A percentile compares a stretch with the other conserved stretches of the same genome.
Evolutionary conservation across 768 basidiomycete genomes (phyloP).

Genomic region (Termitomyces eurrhizus): DNA sequence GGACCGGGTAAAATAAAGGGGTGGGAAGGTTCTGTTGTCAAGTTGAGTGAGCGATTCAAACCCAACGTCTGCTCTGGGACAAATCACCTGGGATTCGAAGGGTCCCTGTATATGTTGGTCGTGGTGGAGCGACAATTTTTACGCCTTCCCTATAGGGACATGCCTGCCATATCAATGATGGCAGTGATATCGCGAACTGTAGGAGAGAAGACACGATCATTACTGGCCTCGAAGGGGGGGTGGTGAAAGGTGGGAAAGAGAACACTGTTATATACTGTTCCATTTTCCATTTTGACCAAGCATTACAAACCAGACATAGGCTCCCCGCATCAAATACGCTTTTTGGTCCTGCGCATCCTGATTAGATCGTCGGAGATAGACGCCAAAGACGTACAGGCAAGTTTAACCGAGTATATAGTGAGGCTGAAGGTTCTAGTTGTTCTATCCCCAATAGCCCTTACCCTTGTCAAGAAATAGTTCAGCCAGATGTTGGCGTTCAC

Average conservation of each 20-base stretch:
- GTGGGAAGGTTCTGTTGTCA: constrained; percentile 4
- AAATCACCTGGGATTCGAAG: constrained; percentile 10
- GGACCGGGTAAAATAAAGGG: constrained; percentile 7
- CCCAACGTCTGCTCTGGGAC: not conserved
- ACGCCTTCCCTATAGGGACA: constrained; percentile 2
- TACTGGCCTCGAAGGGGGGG: not conserved
- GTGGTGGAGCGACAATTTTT: constrained; percentile 8
- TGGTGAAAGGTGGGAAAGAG: not conserved
- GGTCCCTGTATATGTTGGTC: constrained; percentile 4
- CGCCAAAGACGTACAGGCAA: not conserved
- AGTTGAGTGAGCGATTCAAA: not conserved
- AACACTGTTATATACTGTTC: not conserved
- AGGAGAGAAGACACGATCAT: constrained; percentile 1
- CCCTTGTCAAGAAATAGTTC: not conserved
- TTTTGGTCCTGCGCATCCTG: not conserved
- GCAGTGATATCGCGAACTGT: constrained; percentile 3
- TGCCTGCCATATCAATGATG: constrained; percentile 1
- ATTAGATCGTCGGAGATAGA: not conserved
- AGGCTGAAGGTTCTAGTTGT: too few relatives aligned
- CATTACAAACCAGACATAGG: not conserved
- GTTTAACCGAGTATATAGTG: not conserved
- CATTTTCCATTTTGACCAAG: not conserved
- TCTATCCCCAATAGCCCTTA: too few relatives aligned
- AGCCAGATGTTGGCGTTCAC: not conserved
- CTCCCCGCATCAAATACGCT: not conserved